These are phyloP conservation scores for Entelexis paramagnoliae DNA, from an alignment of 1,139 yeast species.

Conservation along the genomic window DNA sequence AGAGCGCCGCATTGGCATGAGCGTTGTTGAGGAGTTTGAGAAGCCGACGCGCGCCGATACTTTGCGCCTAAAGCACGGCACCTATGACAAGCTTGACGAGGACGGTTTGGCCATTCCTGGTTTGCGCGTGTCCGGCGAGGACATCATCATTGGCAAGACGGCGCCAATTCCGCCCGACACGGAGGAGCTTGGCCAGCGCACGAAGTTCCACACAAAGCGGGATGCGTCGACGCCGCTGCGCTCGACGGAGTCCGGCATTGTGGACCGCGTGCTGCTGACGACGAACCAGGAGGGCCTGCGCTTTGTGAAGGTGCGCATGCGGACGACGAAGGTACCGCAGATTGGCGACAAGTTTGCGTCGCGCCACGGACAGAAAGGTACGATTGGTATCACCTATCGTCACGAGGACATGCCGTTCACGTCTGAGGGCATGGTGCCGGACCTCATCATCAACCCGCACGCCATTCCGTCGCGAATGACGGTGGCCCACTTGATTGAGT, in stretches of 20 bases:
- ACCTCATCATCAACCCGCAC: conserved; percentile 93
- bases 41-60: conserved; percentile 93
- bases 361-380: conserved; percentile 99
- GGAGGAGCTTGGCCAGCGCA: conserved; percentile 96
- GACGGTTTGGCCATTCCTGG: conserved; percentile 98
- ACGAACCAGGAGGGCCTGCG: conserved; percentile 97
- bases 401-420: conserved; percentile 99
- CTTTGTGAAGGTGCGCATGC: conserved; percentile 95
- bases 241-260: conserved; percentile 96
- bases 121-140: conserved; percentile 97
- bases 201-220: conserved; percentile 94
- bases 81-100: conserved; percentile 94
- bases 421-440: conserved; percentile 95
- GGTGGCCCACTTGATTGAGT: conserved; percentile 97
- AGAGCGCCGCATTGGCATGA: conserved; percentile 97
- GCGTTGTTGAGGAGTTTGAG: conserved; percentile 90
- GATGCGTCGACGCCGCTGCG: conserved; percentile 97
- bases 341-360: conserved; percentile 99
- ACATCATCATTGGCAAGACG: conserved; percentile 94
- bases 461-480: conserved; percentile 99
- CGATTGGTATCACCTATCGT: conserved; percentile 96
- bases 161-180: conserved; percentile 98
- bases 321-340: conserved; percentile 96
- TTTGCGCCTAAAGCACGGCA: conserved; percentile 89
- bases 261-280: conserved; percentile 91